Conservation (phyloP, 495 filamentous ascomycete species). For the Daldinia decipiens region DNA sequence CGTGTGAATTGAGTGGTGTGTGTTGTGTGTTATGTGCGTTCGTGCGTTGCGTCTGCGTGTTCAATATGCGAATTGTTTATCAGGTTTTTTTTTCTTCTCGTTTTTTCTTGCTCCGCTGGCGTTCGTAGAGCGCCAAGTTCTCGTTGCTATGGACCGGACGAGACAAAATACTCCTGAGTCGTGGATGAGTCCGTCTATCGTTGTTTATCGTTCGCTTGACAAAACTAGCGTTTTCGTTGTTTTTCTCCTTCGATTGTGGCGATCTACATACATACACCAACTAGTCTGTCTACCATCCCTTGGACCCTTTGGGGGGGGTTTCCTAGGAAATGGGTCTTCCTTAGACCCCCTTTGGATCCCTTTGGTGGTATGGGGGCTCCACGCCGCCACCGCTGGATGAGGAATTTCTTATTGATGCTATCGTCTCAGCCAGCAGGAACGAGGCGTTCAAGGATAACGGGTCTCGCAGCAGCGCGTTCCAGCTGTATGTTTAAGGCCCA, state of each 20-base stretch:
- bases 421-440: conserved; percentile 46
- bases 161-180: conserved; percentile 32
- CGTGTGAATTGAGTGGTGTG: conserved; percentile 19
- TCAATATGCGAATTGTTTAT: conserved; percentile 19
- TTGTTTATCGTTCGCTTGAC: conserved; percentile 16
- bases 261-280: conserved; percentile 14
- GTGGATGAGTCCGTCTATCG: conserved; percentile 24
- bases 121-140: conserved; percentile 30
- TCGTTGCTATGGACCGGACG: conserved; percentile 23
- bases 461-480: conserved; percentile 41
- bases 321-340: conserved; percentile 17
- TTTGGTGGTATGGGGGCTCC: conserved; percentile 28
- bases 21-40: conserved; percentile 17
- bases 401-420: conserved; percentile 39
- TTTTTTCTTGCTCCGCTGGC: conserved; percentile 39
- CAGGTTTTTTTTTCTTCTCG: background rate
- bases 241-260: conserved; percentile 27
- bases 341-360: conserved; percentile 27
- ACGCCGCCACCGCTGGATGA: conserved; percentile 40
- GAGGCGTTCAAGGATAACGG: conserved; percentile 32
- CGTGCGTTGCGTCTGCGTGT: conserved; percentile 10
- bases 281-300: background rate
- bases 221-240: conserved; percentile 29
- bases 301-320: conserved; percentile 34
- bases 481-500: conserved; percentile 27